A percentile compares a stretch with the other conserved stretches of the same genome.
phyloP scores from a whole-genome alignment of 2,329 filamentous ascomycete species.

The Catunica adiposa region DNA sequence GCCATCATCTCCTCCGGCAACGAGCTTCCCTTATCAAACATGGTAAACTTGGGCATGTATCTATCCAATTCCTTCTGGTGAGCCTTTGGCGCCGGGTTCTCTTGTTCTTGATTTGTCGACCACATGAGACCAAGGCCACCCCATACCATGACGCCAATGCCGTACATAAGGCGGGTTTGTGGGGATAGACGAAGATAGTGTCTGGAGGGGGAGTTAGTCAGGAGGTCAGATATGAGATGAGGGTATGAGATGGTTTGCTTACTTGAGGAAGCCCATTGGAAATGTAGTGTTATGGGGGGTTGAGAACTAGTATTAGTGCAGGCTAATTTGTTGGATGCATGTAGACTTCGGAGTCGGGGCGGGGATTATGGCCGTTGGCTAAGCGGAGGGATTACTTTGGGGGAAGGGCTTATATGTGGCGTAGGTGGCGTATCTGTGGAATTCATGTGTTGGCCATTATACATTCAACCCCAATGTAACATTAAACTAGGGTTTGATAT shows the following conservation, averaged over 20 bases:
- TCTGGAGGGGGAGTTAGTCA: neutral
- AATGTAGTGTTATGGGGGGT: too few relatives aligned
- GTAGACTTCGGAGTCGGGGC: too few relatives aligned
- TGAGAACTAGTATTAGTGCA: too few relatives aligned
- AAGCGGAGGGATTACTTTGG: neutral
- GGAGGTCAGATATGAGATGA: neutral
- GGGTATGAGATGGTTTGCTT: neutral
- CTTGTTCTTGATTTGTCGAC: constrained; percentile 56
- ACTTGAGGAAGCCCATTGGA: neutral
- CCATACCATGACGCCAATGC: constrained; percentile 60
- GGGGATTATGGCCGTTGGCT: neutral
- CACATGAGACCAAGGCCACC: constrained; percentile 56
- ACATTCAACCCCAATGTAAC: too few relatives aligned
- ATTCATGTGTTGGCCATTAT: too few relatives aligned
- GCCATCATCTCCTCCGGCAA: neutral
- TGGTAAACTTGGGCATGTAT: constrained; percentile 43
- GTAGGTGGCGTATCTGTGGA: neutral
- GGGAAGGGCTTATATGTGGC: neutral
- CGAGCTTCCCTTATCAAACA: constrained; percentile 30
- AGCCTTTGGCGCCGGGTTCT: constrained; percentile 54
- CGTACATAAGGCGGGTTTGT: constrained; percentile 54
- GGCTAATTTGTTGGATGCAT: too few relatives aligned
- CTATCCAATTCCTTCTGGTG: constrained; percentile 52
- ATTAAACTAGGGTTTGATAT: neutral
- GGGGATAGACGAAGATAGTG: constrained; percentile 53